Base-by-base conservation (phyloP, 1,284 basidiomycete species). In the Anthracocystis setariae region DNA sequence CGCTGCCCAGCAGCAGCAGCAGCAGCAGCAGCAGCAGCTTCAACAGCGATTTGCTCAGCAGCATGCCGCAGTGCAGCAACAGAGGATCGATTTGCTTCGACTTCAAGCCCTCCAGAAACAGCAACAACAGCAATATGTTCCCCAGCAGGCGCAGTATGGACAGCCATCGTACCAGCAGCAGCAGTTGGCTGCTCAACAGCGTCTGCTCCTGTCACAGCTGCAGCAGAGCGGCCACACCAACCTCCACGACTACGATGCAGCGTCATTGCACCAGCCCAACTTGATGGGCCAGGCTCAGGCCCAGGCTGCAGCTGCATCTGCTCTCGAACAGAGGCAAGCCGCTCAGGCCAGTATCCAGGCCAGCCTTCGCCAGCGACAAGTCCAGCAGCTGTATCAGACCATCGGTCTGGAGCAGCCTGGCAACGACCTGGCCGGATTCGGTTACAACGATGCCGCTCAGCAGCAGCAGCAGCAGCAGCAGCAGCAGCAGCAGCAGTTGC, bases 311-410 rank as follows among this genome's bases (percentile, higher is more conserved):
- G 63, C 62, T 38, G 53, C 68, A 18, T 60, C 60, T 12, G 74
- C 68, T 8, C 67, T 67, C 39, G 74, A 78, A 60, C 76, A 78
- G 61, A 67, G 74, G 27, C 72, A 76, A 39, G 76, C 76, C 9
- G 76, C 74, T 17, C 74, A 76, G 43, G 76, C 76, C 18, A 76
- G 63, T 56, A 70, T 78, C 40, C 76, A 78, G 32, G 76, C 76
- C n/a, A 76, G 61, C 37, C 54, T 74, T 10, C 72, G 76, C 47
- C 69, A 78, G 50, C 72, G 77, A 18, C 74, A 78, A 44, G 68
- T 64, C 3, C 74, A 78, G 63, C 74, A 77, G 51, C 59, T 65
- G 21, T 62, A 68, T 43, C 73, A 73, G 49, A 59, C 49, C 46
- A 70, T 70, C 56, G 67, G 67, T 17, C 67, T 70, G 42, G 67